Base-by-base conservation (phyloP, 2,329 filamentous ascomycete genomes). In the Colletotrichum orchidophilum region DNA sequence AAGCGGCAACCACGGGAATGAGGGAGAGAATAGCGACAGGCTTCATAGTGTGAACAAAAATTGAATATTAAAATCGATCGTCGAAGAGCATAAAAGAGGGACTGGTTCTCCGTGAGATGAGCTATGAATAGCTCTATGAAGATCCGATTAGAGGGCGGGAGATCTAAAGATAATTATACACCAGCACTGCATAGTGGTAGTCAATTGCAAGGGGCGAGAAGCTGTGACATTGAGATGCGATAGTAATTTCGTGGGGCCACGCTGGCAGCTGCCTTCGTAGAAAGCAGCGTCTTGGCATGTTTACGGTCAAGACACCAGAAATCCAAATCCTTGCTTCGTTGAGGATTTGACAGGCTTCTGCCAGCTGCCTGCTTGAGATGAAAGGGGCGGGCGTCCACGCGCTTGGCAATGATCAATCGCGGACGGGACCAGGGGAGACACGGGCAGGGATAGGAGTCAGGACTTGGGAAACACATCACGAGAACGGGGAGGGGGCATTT, bases 1-100 rank as follows among this genome's bases (percentile, higher is more conserved):
- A 70, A 63, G 77, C 77, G 21, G 75, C 68, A 31, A 71, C 77
- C 69, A 75, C 53, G 59, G 76, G 71, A 61, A 70, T 58, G 31
- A 75, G 65, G 46, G 72, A 72, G 24, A 77, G 31, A 46, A 73
- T 24, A 29, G 71, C 12, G n/a, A 70, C 27, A 27, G 63, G 71
- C 74, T 76, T 76, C 76, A 77, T 78, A 2, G 21, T 73, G 63
- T 26, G 11, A 29, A 46, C n/a, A n/a, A 35, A 27, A 6, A 7
- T 31, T n/a, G 5, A 3, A 33, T 26, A 21, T 31, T 13, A 27
- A 33, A 29, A 62, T 26, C 29, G 42, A 67, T 60, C 5, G 64
- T 27, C 7, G 6, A 21, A 24, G 18, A n/a, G 9, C 9, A 24
- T 13, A 52, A 63, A 71, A 71, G 58, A 68, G 33, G 49, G 68